These are phyloP conservation scores for Poronia punctata DNA, from an alignment of 495 filamentous ascomycete species.

Conservation along the genomic window DNA sequence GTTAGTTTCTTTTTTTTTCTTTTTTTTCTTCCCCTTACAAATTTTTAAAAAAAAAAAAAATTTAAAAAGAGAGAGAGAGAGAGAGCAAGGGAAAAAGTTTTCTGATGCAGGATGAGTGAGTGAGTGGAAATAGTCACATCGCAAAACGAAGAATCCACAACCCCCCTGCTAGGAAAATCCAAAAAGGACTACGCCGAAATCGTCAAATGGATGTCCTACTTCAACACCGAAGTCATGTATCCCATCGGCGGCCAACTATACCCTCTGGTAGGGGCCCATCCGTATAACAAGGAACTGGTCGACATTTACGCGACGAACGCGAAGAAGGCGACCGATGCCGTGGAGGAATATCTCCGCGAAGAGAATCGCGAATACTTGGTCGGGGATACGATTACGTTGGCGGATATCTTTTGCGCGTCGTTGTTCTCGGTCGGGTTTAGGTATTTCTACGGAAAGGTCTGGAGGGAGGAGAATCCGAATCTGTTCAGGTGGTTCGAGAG, in stretches of 20 bases:
- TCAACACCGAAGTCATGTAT: conserved; percentile 67
- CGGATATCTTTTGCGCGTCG: conserved; percentile 63
- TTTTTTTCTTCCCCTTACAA: too few relatives aligned
- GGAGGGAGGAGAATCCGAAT: conserved; percentile 59
- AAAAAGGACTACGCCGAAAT: conserved; percentile 77
- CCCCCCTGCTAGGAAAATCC: conserved; percentile 80
- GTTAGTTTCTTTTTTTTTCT: too few relatives aligned
- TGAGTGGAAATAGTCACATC: too few relatives aligned
- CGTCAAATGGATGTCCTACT: conserved; percentile 88
- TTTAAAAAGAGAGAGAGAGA: too few relatives aligned
- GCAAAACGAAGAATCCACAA: conserved; percentile 84
- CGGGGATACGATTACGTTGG: conserved; percentile 74
- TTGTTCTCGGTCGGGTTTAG: conserved; percentile 63
- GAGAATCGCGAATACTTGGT: conserved; percentile 85
- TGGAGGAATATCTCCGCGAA: conserved; percentile 65
- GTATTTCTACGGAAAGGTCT: conserved; percentile 65
- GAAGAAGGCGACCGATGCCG: conserved; percentile 48
- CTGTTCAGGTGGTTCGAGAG: conserved; percentile 75
- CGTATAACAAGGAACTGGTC: conserved; percentile 80
- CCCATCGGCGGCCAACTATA: conserved; percentile 63
- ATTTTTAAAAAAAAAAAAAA: too few relatives aligned
- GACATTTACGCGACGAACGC: conserved; percentile 56
- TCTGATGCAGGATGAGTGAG: too few relatives aligned
- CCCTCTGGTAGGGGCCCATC: conserved; percentile 60
- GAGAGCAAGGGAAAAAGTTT: too few relatives aligned